Conservation (phyloP, 83 land plant genomes). For the Larix sibirica region DNA sequence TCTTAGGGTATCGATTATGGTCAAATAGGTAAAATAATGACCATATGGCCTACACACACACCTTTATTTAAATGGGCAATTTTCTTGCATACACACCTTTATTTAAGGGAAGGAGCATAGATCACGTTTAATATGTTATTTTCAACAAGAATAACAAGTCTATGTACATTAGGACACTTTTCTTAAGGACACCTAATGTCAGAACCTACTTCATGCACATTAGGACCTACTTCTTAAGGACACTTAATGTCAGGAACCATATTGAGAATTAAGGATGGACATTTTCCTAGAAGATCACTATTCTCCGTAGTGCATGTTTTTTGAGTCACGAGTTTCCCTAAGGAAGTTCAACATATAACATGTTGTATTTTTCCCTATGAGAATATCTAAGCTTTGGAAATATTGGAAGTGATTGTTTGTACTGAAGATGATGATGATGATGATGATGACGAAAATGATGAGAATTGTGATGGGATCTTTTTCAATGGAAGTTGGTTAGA, state of each 20-base stretch:
- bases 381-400: conserved; percentile 30
- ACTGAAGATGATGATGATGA: conserved; percentile 35
- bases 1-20: no score
- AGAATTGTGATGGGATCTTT: neutral
- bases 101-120: no score
- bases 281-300: conserved; percentile 45
- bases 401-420: conserved; percentile 2
- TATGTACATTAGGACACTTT: no score
- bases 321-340: conserved; percentile 34
- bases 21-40: no score
- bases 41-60: no score
- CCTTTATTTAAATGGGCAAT: no score
- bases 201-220: conserved; percentile 58
- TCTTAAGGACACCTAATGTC: conserved; percentile 29
- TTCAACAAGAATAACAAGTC: no score
- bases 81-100: no score
- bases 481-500: neutral
- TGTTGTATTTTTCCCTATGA: conserved; percentile 38
- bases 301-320: conserved; percentile 27
- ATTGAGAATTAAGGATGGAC: conserved; percentile 64
- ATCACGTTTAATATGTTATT: no score
- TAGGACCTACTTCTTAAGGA: conserved; percentile 38
- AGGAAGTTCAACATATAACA: conserved; percentile 32
- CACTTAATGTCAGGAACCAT: conserved; percentile 54
- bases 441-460: neutral